Base-by-base conservation (phyloP, 2,329 filamentous ascomycete species). In the Aureobasidium namibiae region DNA sequence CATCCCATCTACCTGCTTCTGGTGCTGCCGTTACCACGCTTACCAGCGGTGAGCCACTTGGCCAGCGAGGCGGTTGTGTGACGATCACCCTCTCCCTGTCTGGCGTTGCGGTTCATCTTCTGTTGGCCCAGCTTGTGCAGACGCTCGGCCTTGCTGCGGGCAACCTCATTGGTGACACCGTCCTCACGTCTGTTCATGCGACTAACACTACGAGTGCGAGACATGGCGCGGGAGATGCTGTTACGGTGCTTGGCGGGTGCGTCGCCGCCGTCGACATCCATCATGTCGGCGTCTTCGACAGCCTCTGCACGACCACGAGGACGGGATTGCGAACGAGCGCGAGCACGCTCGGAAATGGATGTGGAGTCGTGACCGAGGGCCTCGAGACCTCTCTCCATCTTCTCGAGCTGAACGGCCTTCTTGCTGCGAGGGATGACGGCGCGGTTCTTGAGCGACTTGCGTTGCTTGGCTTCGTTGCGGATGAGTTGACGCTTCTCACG, bases 81-180 rank as follows among this genome's bases (percentile, higher is more conserved):
- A 72, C 95, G 85, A 81, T 99, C 94, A 63, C 88, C 92, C 79
- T 99, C 94, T 80, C 94, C 94, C 81, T 95, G 90, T 74, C 92
- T 86, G 45, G 94, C 94, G 88, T 95, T 94, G 65, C 92, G 85
- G 80, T 99, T 99, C 91, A 95, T 96, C 84, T 91, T 92, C 82
- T 92, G 91, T 86, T 99, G 95, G 68, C 86, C 82, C 72, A 99
- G 77, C 82, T 96, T 97, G 71, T 85, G 82, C 72, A 95, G 79
- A 69, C 87, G 86, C 74, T 96, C 92, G 38, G 90, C 91, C 82
- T 92, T 95, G 61, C 80, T 81, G 65, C 89, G 83, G 52, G 82
- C 78, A 57, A 72, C 74, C 64, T 84, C 82, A 70, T 89, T 83
- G 61, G 80, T 82, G 42, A 97, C 86, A 76, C 90, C 90, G 64